Conservation (phyloP, 345 rosid species). For the Passiflora organensis region DNA sequence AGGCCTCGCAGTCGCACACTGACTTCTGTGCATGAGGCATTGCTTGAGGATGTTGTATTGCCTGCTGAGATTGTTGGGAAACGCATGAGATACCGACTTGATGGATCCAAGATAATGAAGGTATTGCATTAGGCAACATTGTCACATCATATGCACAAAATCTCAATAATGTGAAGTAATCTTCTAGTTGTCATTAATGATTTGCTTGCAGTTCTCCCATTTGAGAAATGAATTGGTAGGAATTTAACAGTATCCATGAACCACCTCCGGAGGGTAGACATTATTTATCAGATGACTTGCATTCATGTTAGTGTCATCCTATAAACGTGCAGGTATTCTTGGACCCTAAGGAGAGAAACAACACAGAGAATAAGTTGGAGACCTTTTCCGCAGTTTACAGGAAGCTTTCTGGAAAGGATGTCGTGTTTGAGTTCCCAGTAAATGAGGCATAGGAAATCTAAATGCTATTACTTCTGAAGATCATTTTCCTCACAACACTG, state of each 20-base stretch:
- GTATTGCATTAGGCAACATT: slow-evolving; percentile 15
- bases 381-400: slow-evolving; percentile 62
- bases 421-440: slow-evolving; percentile 62
- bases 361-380: slow-evolving; percentile 68
- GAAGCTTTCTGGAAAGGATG: slow-evolving; percentile 74
- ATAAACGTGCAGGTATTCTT: slow-evolving; percentile 41
- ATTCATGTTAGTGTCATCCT: neutral
- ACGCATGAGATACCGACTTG: slow-evolving; percentile 64
- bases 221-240: too few relatives aligned
- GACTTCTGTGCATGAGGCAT: slow-evolving; percentile 13
- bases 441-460: slow-evolving; percentile 27
- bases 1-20: slow-evolving; percentile 58
- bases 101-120: slow-evolving; percentile 85
- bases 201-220: too few relatives aligned
- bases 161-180: too few relatives aligned
- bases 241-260: too few relatives aligned
- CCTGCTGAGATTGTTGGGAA: slow-evolving; percentile 98
- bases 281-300: neutral
- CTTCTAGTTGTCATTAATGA: too few relatives aligned
- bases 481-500: slow-evolving; percentile 3
- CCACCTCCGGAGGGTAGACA: neutral
- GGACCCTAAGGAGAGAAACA: slow-evolving; percentile 64
- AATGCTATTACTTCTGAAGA: neutral
- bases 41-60: slow-evolving; percentile 56
- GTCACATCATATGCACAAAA: neutral